Percentiles rank a stretch among this genome's conserved stretches.
Conservation (phyloP, 108 stramenopile species). For the Mediolabrus comicus region DNA sequence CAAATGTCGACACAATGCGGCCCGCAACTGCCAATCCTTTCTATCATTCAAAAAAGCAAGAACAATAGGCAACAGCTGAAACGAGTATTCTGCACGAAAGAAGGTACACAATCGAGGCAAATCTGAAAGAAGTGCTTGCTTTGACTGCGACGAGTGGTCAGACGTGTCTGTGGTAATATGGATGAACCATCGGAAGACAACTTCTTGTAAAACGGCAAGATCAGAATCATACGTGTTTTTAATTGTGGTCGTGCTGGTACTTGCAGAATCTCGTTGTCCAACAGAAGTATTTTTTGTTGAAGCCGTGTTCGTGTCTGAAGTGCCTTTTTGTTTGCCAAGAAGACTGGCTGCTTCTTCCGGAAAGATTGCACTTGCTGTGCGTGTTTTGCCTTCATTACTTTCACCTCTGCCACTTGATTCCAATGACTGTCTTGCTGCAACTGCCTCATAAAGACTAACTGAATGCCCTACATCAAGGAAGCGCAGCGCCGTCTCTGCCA, state of each 20-base stretch:
- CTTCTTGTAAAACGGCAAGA: slow-evolving; percentile 72
- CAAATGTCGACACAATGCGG: slow-evolving; percentile 86
- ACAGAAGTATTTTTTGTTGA: background rate
- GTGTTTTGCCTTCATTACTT: background rate
- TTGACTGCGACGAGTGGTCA: slow-evolving; percentile 76
- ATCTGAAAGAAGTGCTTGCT: slow-evolving; percentile 81
- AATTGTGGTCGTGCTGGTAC: slow-evolving; percentile 42
- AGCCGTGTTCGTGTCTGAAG: background rate
- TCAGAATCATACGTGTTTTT: slow-evolving; percentile 77
- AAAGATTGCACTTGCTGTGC: slow-evolving; percentile 2
- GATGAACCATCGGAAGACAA: slow-evolving; percentile 83
- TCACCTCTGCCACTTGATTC: slow-evolving; percentile 4
- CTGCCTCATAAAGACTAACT: slow-evolving; percentile 76
- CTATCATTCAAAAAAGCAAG: slow-evolving; percentile 93
- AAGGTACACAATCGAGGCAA: slow-evolving; percentile 89
- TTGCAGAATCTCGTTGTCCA: background rate
- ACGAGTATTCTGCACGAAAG: slow-evolving; percentile 90
- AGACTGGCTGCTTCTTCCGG: slow-evolving; percentile 40
- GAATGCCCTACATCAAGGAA: slow-evolving; percentile 91
- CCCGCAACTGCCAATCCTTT: slow-evolving; percentile 91
- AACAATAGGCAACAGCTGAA: slow-evolving; percentile 87
- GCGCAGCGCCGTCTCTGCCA: slow-evolving; percentile 84
- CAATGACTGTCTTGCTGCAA: slow-evolving; percentile 34
- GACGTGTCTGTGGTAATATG: slow-evolving; percentile 87
- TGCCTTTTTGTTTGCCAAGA: slow-evolving; percentile 6